Evolutionary conservation across 805 yeast species (phyloP).

Genomic region (Wickerhamiella galacta): DNA sequence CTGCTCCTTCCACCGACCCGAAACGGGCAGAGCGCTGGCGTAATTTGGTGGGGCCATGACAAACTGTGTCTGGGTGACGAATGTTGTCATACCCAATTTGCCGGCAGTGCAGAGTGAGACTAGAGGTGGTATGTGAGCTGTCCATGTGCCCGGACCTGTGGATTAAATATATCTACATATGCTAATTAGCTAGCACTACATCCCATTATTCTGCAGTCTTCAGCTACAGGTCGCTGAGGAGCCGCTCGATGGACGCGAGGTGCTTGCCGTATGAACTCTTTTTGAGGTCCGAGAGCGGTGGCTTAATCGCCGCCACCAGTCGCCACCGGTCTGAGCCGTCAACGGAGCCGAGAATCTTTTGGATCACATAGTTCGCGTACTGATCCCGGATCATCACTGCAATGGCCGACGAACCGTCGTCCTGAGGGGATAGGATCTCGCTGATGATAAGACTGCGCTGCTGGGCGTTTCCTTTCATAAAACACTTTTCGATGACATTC

Average conservation of each 20-base stretch:
- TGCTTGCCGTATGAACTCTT: slow-evolving; percentile 65
- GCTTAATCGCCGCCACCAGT: slow-evolving; percentile 59
- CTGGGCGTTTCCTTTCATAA: slow-evolving; percentile 46
- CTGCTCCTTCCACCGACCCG: slow-evolving; percentile 68
- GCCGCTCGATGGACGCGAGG: slow-evolving; percentile 64
- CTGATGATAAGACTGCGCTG: slow-evolving; percentile 50
- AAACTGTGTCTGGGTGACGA: too few species aligned
- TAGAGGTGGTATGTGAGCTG: too few species aligned
- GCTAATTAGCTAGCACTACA: too few species aligned
- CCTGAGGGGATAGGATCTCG: slow-evolving; percentile 30
- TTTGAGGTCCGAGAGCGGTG: slow-evolving; percentile 59
- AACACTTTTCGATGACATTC: slow-evolving; percentile 90
- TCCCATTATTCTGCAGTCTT: too few species aligned
- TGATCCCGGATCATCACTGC: slow-evolving; percentile 95
- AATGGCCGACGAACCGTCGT: slow-evolving; percentile 30
- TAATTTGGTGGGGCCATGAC: too few species aligned
- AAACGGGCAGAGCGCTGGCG: slow-evolving; percentile 46
- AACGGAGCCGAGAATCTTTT: slow-evolving; percentile 74
- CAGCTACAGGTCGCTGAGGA: slow-evolving; percentile 25
- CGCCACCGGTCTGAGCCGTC: slow-evolving; percentile 50
- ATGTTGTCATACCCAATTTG: too few species aligned
- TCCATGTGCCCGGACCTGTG: too few species aligned
- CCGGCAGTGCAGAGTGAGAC: too few species aligned
- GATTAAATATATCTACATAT: too few species aligned
- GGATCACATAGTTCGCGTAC: slow-evolving; percentile 93